Evolutionary conservation across 2,329 filamentous ascomycete genomes (phyloP).

Genomic region (Fusarium sp.): DNA sequence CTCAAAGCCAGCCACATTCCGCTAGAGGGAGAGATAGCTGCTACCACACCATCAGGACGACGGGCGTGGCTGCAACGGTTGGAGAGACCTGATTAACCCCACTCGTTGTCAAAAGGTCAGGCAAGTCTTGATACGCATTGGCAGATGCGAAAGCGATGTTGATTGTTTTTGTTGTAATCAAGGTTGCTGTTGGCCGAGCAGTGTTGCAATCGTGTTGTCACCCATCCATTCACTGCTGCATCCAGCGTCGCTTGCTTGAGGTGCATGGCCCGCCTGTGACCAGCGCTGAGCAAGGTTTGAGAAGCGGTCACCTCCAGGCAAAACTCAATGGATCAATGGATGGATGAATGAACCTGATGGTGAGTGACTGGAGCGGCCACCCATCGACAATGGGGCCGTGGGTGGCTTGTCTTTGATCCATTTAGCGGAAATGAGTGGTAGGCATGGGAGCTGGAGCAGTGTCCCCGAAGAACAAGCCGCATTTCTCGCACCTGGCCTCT

Average conservation of each 20-base stretch:
- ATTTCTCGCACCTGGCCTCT: conserved; percentile 29
- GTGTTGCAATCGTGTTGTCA: conserved; percentile 20
- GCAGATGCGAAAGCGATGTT: not conserved
- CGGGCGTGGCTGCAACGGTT: conserved; percentile 8
- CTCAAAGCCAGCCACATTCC: not conserved
- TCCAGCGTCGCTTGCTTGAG: not conserved
- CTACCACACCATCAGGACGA: conserved; percentile 11
- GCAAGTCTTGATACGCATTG: not conserved
- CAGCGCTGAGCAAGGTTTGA: conserved; percentile 16
- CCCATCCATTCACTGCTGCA: conserved; percentile 13
- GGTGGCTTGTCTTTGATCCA: conserved; percentile 33
- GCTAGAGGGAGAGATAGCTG: not conserved
- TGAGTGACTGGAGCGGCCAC: conserved; percentile 7
- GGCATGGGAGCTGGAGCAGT: conserved; percentile 23
- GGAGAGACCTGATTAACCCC: conserved; percentile 28
- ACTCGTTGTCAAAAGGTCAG: conserved; percentile 23
- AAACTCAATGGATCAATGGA: conserved; percentile 24
- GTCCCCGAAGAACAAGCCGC: conserved; percentile 18
- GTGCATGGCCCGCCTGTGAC: not conserved
- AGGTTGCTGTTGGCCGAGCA: conserved; percentile 26
- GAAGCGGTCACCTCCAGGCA: not conserved
- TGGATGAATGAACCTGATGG: conserved; percentile 3
- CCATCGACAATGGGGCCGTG: conserved; percentile 6
- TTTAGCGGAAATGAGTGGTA: conserved; percentile 35
- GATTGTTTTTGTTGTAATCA: conserved; percentile 20